Percentiles rank a stretch among this genome's conserved stretches.
phyloP scores from a whole-genome alignment of 2,329 filamentous ascomycete species.

The Anthostomella pinea region DNA sequence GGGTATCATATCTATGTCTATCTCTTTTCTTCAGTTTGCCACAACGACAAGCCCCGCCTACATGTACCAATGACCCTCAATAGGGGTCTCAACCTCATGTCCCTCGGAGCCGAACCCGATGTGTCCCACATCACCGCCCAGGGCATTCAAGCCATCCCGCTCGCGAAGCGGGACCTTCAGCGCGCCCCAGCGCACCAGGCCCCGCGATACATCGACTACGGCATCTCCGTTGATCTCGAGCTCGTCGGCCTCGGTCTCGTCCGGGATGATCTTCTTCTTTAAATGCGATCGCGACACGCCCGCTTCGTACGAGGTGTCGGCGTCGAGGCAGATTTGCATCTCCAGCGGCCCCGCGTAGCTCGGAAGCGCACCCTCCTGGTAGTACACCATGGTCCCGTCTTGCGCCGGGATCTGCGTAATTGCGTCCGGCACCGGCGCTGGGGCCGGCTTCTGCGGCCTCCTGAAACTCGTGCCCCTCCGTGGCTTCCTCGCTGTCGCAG shows the following conservation, averaged over 20 bases:
- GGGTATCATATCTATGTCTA: slow-evolving; percentile 21
- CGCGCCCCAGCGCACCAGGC: slow-evolving; percentile 3
- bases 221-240: slow-evolving; percentile 1
- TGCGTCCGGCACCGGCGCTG: too few species aligned
- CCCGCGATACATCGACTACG: slow-evolving; percentile 1
- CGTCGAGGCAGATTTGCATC: neutral
- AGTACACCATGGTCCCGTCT: neutral
- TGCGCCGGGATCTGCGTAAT: neutral
- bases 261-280: neutral
- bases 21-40: too few species aligned
- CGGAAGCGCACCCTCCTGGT: neutral
- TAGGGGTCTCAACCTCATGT: neutral
- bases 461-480: neutral
- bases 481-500: neutral
- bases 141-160: neutral
- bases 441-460: too few species aligned
- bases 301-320: neutral
- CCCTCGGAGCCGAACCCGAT: slow-evolving; percentile 1
- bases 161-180: neutral
- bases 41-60: slow-evolving; percentile 1
- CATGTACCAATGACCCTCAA: slow-evolving; percentile 3
- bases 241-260: neutral
- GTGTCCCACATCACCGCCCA: neutral
- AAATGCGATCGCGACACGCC: too few species aligned
- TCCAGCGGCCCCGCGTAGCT: neutral